These are phyloP conservation scores for Chlorella variabilis DNA, from an alignment of 163 green algal species.

Conservation along the genomic window DNA sequence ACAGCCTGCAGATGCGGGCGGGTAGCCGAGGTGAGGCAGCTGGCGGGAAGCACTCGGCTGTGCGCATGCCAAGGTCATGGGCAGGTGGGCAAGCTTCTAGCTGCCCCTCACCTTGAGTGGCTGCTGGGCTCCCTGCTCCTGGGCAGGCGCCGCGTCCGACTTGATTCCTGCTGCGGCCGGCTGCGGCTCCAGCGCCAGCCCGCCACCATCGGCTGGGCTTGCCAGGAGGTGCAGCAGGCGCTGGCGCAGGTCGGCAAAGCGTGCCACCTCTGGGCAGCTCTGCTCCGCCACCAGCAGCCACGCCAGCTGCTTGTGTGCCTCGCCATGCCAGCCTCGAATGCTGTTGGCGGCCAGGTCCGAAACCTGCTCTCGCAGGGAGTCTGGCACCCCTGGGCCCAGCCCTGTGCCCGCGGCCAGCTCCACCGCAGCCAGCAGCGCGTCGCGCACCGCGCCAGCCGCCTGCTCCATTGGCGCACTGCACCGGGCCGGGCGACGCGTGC, in stretches of 20 bases:
- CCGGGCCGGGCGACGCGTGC: no score
- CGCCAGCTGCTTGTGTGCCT: neutral
- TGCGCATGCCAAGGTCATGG: no score
- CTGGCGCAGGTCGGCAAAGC: neutral
- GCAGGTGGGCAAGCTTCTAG: no score
- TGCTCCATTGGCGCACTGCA: neutral
- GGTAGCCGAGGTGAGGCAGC: no score
- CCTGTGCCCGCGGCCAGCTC: neutral
- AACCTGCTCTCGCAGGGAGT: neutral
- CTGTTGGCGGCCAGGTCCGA: neutral
- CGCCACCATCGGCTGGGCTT: no score
- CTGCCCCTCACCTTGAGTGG: neutral
- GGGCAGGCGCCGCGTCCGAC: no score
- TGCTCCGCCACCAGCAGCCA: neutral
- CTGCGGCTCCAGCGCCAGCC: no score
- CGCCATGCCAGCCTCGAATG: constrained; percentile 7
- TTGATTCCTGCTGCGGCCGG: neutral
- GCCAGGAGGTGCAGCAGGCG: neutral
- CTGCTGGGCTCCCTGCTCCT: neutral
- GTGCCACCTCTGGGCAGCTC: neutral
- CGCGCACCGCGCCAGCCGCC: neutral
- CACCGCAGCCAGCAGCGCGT: neutral
- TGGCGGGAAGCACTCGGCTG: no score
- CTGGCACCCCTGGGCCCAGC: neutral
- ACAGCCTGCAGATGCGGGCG: neutral